Conservation (phyloP, 2,329 filamentous ascomycete species). For the Cryphonectria japonica region DNA sequence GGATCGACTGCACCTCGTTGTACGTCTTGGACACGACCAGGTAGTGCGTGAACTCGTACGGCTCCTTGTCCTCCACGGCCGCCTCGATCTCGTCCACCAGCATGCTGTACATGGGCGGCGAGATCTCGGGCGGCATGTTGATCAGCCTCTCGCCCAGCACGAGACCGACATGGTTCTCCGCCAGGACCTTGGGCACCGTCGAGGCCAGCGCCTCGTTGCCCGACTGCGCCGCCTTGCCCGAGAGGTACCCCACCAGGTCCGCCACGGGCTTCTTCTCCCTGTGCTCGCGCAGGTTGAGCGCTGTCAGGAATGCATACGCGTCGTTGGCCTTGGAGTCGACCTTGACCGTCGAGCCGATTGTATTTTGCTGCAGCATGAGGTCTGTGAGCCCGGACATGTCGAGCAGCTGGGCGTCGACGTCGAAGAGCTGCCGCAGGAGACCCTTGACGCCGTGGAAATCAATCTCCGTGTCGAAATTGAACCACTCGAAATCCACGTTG, state of each 20-base stretch:
- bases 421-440: conserved; percentile 87
- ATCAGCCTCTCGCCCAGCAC: conserved; percentile 92
- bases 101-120: conserved; percentile 94
- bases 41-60: conserved; percentile 92
- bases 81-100: conserved; percentile 87
- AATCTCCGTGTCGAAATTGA: conserved; percentile 85
- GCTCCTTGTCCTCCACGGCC: conserved; percentile 87
- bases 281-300: conserved; percentile 81
- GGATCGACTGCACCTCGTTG: conserved; percentile 78
- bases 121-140: conserved; percentile 93
- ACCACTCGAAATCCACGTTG: conserved; percentile 98
- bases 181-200: conserved; percentile 61
- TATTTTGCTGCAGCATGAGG: conserved; percentile 82
- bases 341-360: conserved; percentile 93
- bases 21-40: conserved; percentile 92
- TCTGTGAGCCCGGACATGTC: conserved; percentile 87
- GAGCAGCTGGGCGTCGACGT: conserved; percentile 83
- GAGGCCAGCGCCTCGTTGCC: conserved; percentile 58
- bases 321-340: conserved; percentile 94
- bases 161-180: conserved; percentile 71
- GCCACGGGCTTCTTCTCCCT: conserved; percentile 73
- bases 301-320: conserved; percentile 89
- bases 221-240: conserved; percentile 57
- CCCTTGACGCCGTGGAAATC: conserved; percentile 96
- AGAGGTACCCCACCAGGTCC: conserved; percentile 73